phyloP scores from a whole-genome alignment of 2,329 filamentous ascomycete species.

The Alternaria atra region DNA sequence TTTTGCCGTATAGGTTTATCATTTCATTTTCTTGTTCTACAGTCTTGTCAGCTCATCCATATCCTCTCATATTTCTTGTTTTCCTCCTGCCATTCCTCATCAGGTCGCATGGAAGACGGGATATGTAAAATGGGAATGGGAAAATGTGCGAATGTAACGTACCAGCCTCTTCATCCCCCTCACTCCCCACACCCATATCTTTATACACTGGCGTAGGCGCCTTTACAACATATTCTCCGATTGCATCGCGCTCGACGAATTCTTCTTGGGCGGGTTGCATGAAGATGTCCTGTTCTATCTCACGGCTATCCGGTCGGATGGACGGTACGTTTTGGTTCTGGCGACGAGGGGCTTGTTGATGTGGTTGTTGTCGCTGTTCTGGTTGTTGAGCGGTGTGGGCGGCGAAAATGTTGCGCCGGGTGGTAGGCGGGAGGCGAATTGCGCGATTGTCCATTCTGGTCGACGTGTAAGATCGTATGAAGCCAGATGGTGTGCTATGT shows the following conservation, averaged over 20 bases:
- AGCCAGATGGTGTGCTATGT: neutral
- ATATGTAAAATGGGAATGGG: neutral
- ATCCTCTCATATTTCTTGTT: too few species aligned
- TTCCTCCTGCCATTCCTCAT: too few species aligned
- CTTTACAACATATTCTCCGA: slow-evolving; percentile 57
- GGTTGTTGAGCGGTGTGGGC: slow-evolving; percentile 30
- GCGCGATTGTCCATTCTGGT: slow-evolving; percentile 33
- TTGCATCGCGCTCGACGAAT: slow-evolving; percentile 60
- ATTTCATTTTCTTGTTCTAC: slow-evolving; percentile 47
- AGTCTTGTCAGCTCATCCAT: too few species aligned
- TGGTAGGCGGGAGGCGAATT: slow-evolving; percentile 34
- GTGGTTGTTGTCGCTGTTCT: slow-evolving; percentile 6
- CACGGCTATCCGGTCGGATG: slow-evolving; percentile 30
- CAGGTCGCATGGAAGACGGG: too few species aligned
- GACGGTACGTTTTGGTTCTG: slow-evolving; percentile 31
- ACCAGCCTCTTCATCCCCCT: slow-evolving; percentile 46
- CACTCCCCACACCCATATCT: slow-evolving; percentile 33
- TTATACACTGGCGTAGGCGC: slow-evolving; percentile 37
- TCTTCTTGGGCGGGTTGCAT: slow-evolving; percentile 47
- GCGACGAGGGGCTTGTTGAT: slow-evolving; percentile 25
- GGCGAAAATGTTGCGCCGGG: slow-evolving; percentile 45
- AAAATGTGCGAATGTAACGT: slow-evolving; percentile 5
- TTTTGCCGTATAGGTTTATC: slow-evolving; percentile 45
- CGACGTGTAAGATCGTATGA: neutral
- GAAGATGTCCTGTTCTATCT: slow-evolving; percentile 26